Evolutionary conservation across 108 stramenopile genomes (phyloP), one percentile per base, ranked within the genome.

Genomic region (Skeletonema menzelii): DNA sequence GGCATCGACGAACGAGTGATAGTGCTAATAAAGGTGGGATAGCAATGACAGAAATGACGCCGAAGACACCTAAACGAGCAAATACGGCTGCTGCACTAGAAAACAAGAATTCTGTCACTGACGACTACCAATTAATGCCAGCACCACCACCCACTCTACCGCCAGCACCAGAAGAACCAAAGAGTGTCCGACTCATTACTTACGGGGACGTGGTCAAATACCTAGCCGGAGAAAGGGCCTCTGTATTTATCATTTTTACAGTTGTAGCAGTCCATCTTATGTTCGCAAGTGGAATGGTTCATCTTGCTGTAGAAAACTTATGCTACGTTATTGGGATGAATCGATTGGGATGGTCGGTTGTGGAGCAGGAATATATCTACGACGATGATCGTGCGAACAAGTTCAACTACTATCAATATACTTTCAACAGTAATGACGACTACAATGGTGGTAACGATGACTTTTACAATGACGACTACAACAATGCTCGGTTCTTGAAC

Each of bases 261-360:
- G 72, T 82, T n/a, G 73, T 82, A n/a, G 30, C 53, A 27, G 77
- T 78, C 12, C 82, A 82, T 69, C 62, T 82, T 40, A 78, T 82
- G 77, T 82, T 82, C 59, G 77, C 82, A 3, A 62, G 65, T 13
- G 82, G 82, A 27, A 73, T 82, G 67, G 40, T 79, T 8, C 77
- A 79, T 49, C 42, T 77, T 22, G 80, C 80, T 46, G 65, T 77
- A 11, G 76, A 77, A 65, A 82, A 82, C 38, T 67, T 82, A 42
- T 82, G 75, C 35, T 77, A 77, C 59, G 70, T 82, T 11, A 76
- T 59, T 58, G 80, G 80, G 0, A 77, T 76, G 80, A 65, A 82
- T 70, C 63, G 70, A 67, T 67, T 77, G 20, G 79, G 79, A 6
- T 80, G 63, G 71, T 82, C 76, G 0, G 74, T 77, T 32, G 40